Base-by-base conservation (phyloP, 2,329 filamentous ascomycete species). In the Fusarium anthophilum region DNA sequence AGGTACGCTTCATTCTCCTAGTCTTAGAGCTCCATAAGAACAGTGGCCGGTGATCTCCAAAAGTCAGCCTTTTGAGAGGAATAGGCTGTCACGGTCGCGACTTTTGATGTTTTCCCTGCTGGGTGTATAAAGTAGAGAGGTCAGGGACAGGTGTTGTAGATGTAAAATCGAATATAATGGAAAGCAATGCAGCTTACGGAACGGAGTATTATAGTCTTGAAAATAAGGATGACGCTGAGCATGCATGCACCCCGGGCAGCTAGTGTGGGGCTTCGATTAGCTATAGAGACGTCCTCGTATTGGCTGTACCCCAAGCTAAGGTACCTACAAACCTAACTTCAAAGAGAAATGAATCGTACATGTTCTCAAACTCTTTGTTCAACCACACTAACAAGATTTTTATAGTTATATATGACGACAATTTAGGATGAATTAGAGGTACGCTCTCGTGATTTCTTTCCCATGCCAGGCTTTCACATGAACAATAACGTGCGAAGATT, bases 1-100 rank as follows among this genome's bases (percentile, higher is more conserved):
- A 63, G 66, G 68, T 57, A 63, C 58, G 65, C 70, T 62, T 78
- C 76, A 79, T 79, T 72, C 73, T 77, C 66, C 60, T 55, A 51
- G 30, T 66, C 56, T 73, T 53, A 74, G 45, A 66, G 66, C 65
- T 70, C 73, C 68, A 78, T 77, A 48, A 47, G 55, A 43, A 70
- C 43, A 53, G 60, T 39, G 58, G 63, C 30, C 22, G 12, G 12
- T 28, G 20, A n/a, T 53, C 43, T 39, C 18, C 15, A 22, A 35
- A 32, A 15, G 26, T n/a, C 43, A 38, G 30, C 22, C 26, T 26
- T 12, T n/a, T 24, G 28, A 41, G 22, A 50, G 30, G 44, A 44
- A 61, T 35, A 41, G 30, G 47, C 24, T 53, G 56, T 26, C 35
- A 55, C 15, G 55, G 24, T 28, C 22, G 47, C 54, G 59, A 37